Evolutionary conservation across 148 eudicot genomes (phyloP).

Genomic region (Chenopodium berlandieri): DNA sequence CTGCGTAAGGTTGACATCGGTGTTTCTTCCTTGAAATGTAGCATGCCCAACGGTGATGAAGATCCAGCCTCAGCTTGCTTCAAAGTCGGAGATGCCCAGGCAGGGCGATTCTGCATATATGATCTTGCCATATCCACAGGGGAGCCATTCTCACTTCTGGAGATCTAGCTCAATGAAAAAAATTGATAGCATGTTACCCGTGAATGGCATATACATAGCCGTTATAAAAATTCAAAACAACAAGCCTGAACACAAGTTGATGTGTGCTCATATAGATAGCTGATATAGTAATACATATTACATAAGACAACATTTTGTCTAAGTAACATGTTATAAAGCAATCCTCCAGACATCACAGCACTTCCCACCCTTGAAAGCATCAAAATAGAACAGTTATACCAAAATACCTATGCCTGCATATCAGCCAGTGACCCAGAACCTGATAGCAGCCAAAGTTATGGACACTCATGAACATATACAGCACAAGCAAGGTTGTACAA

Average conservation of each 20-base stretch:
- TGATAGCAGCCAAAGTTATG: neutral
- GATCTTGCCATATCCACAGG: slow-evolving; percentile 86
- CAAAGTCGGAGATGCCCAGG: slow-evolving; percentile 63
- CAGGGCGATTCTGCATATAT: slow-evolving; percentile 77
- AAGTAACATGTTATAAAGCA: slow-evolving; percentile 1
- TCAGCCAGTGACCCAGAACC: neutral
- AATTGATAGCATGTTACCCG: neutral
- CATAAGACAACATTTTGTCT: neutral
- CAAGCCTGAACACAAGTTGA: neutral
- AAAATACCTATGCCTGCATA: neutral
- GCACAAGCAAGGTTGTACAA: neutral
- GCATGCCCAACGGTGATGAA: slow-evolving; percentile 42
- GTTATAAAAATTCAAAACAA: neutral
- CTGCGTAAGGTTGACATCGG: slow-evolving; percentile 38
- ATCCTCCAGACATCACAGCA: neutral
- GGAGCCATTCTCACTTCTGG: slow-evolving; percentile 47
- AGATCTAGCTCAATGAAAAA: slow-evolving; percentile 38
- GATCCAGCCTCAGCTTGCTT: slow-evolving; percentile 43
- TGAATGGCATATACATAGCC: neutral
- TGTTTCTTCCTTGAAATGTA: slow-evolving; percentile 45
- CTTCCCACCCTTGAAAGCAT: neutral
- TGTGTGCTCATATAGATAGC: neutral
- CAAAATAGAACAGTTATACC: neutral
- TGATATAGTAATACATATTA: neutral
- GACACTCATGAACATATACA: neutral